Base-by-base conservation (phyloP, 192 early-diverging fungal species). In the Entomortierella chlamydospora region DNA sequence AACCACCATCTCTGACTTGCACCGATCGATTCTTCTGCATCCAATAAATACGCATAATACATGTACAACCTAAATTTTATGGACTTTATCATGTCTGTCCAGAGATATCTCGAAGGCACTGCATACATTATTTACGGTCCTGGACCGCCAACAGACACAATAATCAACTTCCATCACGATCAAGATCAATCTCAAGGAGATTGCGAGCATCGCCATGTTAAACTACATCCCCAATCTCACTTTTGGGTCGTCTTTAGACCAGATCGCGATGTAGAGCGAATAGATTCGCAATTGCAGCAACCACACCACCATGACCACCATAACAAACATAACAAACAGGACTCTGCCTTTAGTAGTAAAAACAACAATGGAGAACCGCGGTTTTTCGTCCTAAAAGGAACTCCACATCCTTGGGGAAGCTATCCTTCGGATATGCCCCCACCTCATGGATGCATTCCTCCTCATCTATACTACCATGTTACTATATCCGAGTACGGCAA, bases 381-480 rank as follows among this genome's bases (percentile, higher is more conserved):
- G 2, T 50, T 11, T 6, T 78, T 70, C 26, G 30, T 70, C 31
- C 43, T 79, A 0, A 22, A 15, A 30, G 76, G 76, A 11, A 57
- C 39, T 6, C 76, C 76, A 29, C 68, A 56, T 28, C 57, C 51
- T 6, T 65, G 61, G 62, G 76, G 68, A 0, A 50, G 10, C 28
- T 79, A 65, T 55, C 76, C 76, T 9, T 30, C 28, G 0, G 62
- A 79, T 22, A 70, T 79, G 23, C 25, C 51, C 0, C 49, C 64
- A 52, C 76, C 76, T 4, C 76, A 79, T 26, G 76, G 62, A 33
- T 79, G 76, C 18, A 61, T 79, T 17, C 76, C 76, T 18, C 76
- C 76, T 5, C 76, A 66, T 20, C 57, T 79, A 13, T 79, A 79
- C 42, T 79, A 79, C 8, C 22, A 13, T 1, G 68, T 70, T 33